phyloP scores from a whole-genome alignment of 2,329 filamentous ascomycete genomes.

The Sclerotinia trifoliorum region DNA sequence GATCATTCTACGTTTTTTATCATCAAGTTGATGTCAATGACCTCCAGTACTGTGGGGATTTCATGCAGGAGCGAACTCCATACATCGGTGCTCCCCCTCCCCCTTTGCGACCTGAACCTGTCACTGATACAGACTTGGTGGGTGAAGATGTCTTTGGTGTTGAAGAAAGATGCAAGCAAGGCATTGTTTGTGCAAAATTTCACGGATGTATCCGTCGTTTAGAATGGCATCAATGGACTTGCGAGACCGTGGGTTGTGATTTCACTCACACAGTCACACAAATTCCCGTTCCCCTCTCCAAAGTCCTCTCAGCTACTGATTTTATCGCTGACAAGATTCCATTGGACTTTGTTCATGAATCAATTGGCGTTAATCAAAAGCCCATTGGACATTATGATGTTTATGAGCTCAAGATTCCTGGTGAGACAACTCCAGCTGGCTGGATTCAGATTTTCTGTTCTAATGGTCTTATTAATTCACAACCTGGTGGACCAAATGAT shows the following conservation, averaged over 20 bases:
- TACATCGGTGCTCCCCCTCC: slow-evolving; percentile 42
- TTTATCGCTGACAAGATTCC: background rate
- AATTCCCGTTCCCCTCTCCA: slow-evolving; percentile 18
- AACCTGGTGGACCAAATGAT: slow-evolving; percentile 57
- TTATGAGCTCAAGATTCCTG: slow-evolving; percentile 49
- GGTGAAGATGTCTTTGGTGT: slow-evolving; percentile 44
- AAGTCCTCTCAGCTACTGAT: slow-evolving; percentile 23
- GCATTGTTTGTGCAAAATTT: slow-evolving; percentile 66
- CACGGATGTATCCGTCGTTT: slow-evolving; percentile 56
- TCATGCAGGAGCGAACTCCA: slow-evolving; percentile 53
- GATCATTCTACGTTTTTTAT: slow-evolving; percentile 47
- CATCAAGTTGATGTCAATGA: slow-evolving; percentile 31
- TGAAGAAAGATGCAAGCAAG: slow-evolving; percentile 54
- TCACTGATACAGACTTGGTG: slow-evolving; percentile 41
- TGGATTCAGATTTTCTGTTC: slow-evolving; percentile 8
- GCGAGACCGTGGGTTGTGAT: slow-evolving; percentile 51
- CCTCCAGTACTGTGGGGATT: slow-evolving; percentile 55
- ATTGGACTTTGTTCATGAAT: background rate
- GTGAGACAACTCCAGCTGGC: slow-evolving; percentile 35
- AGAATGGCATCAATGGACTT: slow-evolving; percentile 62
- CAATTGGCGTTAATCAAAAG: slow-evolving; percentile 19
- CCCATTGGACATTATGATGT: slow-evolving; percentile 36
- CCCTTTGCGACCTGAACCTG: slow-evolving; percentile 44
- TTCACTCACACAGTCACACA: slow-evolving; percentile 43
- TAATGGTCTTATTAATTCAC: slow-evolving; percentile 44